Evolutionary conservation across 495 filamentous ascomycete species (phyloP).

Genomic region (Aspergillus avenaceus): DNA sequence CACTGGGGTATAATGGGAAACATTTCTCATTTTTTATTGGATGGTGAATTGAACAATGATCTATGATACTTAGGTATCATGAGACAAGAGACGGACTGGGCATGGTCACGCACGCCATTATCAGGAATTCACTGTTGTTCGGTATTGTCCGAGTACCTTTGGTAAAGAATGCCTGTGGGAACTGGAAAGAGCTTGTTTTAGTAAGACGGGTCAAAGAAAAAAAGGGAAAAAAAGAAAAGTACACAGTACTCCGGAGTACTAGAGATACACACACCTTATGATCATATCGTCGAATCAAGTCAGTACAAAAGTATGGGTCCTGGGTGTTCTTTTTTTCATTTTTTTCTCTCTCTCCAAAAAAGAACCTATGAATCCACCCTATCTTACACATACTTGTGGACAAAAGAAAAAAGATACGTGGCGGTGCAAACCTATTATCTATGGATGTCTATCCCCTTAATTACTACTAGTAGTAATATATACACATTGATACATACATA

Average conservation of each 20-base stretch:
- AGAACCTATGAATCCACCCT: no score
- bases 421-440: constrained; percentile 14
- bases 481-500: neutral
- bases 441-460: neutral
- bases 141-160: neutral
- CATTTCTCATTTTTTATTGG: no score
- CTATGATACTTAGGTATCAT: neutral
- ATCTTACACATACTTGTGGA: neutral
- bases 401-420: constrained; percentile 9
- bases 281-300: neutral
- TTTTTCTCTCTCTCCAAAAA: neutral
- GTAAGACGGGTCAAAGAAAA: neutral
- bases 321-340: no score
- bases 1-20: no score
- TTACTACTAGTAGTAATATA: neutral
- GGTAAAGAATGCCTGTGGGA: no score
- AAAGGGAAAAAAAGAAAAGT: no score
- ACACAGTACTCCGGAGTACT: no score
- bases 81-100: neutral
- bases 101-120: neutral
- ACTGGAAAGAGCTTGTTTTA: neutral
- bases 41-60: no score
- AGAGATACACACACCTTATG: neutral
- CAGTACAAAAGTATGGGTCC: neutral
- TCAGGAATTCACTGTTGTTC: neutral